Evolutionary conservation across 2,329 filamentous ascomycete genomes (phyloP), one percentile per base, ranked within the genome.

Genomic region (Trichoderma hamatum): DNA sequence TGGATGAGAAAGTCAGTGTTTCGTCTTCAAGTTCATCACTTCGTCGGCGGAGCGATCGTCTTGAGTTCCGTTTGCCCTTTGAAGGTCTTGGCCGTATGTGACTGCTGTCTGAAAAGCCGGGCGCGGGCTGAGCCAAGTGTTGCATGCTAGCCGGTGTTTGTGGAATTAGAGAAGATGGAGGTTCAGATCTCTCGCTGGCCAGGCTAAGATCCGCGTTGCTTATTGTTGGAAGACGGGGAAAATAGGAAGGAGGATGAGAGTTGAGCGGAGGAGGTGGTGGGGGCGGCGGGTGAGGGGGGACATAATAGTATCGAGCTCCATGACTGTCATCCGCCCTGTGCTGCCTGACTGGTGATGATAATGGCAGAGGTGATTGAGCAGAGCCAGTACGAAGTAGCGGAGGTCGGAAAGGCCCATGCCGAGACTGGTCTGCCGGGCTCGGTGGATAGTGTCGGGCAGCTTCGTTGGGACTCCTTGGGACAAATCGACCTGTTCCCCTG

Each of bases 1-100:
- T 73, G 26, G 68, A 71, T 1, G 75, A 76, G 26, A 73, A 74
- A 11, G 72, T 72, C 14, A 72, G 74, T 28, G 71, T 73, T 36
- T 71, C 74, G 19, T 73, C 73, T 39, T 71, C 70, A 36, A 68
- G 70, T 32, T 19, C 43, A 58, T 68, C 54, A 19, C 69, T 70
- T 32, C 59, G 58, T 6, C 54, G 65, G 24, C 36, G 69, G 26
- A 32, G 19, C 11, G 67, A 49, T 34, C 46, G 58, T 54, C 59
- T 55, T 36, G 66, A 64, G 49, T 49, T 52, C 55, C 60, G 66
- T 67, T 59, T 67, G 16, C 49, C 60, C 43, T 43, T 62, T 30
- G 21, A 36, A 7, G 58, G 56, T 21, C 51, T 52, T 21, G 58
- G 54, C 13, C 30, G 49, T 24, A 26, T 3, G n/a, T 46, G 24